Conservation (phyloP, 768 basidiomycete genomes). For the Boletus reticuloceps region DNA sequence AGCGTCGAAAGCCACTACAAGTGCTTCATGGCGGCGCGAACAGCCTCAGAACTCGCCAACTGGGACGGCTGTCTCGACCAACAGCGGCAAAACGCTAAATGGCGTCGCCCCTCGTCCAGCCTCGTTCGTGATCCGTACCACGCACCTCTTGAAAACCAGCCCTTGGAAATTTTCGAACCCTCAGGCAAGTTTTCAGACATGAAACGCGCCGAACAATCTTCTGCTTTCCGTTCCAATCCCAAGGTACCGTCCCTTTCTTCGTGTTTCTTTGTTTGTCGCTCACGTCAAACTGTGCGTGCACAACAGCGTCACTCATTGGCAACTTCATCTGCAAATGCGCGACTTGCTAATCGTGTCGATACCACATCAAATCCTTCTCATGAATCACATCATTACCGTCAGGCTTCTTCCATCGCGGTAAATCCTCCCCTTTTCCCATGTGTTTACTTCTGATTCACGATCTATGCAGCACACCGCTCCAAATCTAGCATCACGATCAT, state of each 20-base stretch:
- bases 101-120: slow-evolving; percentile 11
- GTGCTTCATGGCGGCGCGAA: slow-evolving; percentile 12
- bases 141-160: not conserved
- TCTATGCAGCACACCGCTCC: slow-evolving; percentile 7
- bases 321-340: not conserved
- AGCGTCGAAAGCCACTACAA: not conserved
- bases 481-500: not conserved
- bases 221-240: not conserved
- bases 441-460: not conserved
- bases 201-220: slow-evolving; percentile 8
- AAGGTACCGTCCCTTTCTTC: slow-evolving; percentile 12
- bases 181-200: not conserved
- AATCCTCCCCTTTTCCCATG: slow-evolving; percentile 4
- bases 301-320: slow-evolving; percentile 13
- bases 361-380: slow-evolving; percentile 6
- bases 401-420: slow-evolving; percentile 9
- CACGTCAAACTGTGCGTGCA: not conserved
- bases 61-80: slow-evolving; percentile 18
- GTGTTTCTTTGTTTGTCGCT: not conserved
- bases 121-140: slow-evolving; percentile 11
- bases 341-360: slow-evolving; percentile 6
- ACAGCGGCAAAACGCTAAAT: slow-evolving; percentile 3
- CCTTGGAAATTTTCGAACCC: not conserved
- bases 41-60: slow-evolving; percentile 10
- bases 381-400: slow-evolving; percentile 2